Conservation (phyloP, 192 early-diverging fungal genomes). For the Ramicandelaber brevisporus region DNA sequence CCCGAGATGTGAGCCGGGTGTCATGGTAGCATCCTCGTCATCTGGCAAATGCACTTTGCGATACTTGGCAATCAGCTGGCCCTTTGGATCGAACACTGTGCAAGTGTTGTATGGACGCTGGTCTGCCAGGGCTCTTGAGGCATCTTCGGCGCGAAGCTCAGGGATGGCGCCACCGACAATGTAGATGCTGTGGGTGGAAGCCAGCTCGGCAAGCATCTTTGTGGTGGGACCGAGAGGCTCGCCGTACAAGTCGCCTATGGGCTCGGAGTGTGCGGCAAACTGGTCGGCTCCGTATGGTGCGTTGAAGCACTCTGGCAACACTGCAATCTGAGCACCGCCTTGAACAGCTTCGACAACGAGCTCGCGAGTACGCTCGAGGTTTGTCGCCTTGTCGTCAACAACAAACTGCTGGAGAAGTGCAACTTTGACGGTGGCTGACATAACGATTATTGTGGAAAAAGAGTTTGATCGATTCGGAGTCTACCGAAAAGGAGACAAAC, state of each 20-base stretch:
- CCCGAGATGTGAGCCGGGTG: constrained; percentile 38
- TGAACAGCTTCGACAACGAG: constrained; percentile 47
- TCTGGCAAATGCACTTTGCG: constrained; percentile 67
- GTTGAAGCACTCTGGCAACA: constrained; percentile 89
- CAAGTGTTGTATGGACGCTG: constrained; percentile 42
- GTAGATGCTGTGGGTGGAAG: constrained; percentile 53
- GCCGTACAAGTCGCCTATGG: constrained; percentile 30
- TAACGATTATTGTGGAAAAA: too few relatives aligned
- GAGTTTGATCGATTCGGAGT: too few relatives aligned
- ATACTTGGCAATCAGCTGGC: constrained; percentile 24
- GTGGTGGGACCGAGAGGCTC: constrained; percentile 41
- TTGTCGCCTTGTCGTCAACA: constrained; percentile 27
- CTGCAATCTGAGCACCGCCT: constrained; percentile 52
- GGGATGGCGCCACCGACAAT: constrained; percentile 60
- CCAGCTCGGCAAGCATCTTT: constrained; percentile 35
- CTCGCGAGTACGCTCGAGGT: constrained; percentile 33
- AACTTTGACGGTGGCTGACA: constrained; percentile 16
- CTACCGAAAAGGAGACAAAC: too few relatives aligned
- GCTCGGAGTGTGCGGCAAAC: constrained; percentile 15
- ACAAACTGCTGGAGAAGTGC: constrained; percentile 42
- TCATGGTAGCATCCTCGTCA: constrained; percentile 52
- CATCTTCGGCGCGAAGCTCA: constrained; percentile 16
- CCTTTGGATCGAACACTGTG: constrained; percentile 29
- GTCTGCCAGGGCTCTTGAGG: constrained; percentile 16
- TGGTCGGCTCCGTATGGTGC: constrained; percentile 59